Percentiles rank a stretch among this genome's conserved stretches.
phyloP scores from a whole-genome alignment of 331 rosid genomes.

The Arachis monticola region DNA sequence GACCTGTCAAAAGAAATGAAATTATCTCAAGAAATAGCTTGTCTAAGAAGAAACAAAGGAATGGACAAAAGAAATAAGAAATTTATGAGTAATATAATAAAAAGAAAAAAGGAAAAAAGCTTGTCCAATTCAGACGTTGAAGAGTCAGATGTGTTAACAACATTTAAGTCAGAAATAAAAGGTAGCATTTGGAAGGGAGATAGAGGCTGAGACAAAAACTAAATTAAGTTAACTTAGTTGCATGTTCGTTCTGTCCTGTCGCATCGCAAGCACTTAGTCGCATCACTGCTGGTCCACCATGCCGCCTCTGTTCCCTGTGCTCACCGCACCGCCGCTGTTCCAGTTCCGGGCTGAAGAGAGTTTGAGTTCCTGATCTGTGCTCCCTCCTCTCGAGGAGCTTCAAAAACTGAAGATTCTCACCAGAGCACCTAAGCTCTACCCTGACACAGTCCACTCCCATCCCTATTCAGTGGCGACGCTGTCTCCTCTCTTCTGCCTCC shows the following conservation, averaged over 20 bases:
- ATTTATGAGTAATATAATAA: conserved; percentile 26
- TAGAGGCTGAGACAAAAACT: too few relatives aligned
- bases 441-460: too few relatives aligned
- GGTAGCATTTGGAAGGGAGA: not conserved
- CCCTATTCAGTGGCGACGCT: too few relatives aligned
- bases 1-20: conserved; percentile 62
- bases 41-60: conserved; percentile 23
- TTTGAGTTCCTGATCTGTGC: too few relatives aligned
- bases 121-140: not conserved
- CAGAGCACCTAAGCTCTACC: too few relatives aligned
- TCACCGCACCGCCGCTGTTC: not conserved
- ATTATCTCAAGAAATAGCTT: conserved; percentile 15
- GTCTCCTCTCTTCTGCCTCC: too few relatives aligned
- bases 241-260: too few relatives aligned
- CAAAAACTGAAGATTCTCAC: too few relatives aligned
- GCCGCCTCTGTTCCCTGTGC: not conserved
- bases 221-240: too few relatives aligned
- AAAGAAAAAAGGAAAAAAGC: conserved; percentile 21
- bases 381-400: too few relatives aligned
- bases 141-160: not conserved
- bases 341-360: not conserved
- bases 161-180: conserved; percentile 11
- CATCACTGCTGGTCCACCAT: conserved; percentile 23
- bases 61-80: conserved; percentile 36
- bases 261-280: not conserved